Evolutionary conservation across 2,329 filamentous ascomycete genomes (phyloP).

Genomic region (Ophiostoma sp.): DNA sequence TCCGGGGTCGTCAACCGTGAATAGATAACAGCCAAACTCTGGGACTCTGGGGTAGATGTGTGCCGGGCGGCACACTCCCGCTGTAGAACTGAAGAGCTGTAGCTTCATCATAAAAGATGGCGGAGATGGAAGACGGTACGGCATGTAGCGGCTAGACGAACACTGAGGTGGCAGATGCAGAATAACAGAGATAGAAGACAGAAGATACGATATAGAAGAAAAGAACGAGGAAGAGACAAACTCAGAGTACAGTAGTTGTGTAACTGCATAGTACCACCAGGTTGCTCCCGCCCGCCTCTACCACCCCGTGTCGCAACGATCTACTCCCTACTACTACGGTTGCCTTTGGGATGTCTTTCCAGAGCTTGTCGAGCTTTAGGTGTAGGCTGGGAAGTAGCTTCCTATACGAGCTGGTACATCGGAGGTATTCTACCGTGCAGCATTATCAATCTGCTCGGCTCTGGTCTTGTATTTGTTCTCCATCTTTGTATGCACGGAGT

Average conservation of each 20-base stretch:
- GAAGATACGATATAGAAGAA: background rate
- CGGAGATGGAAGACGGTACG: background rate
- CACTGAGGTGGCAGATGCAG: too few species aligned
- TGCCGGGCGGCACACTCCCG: background rate
- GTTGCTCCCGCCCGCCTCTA: background rate
- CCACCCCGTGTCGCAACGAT: constrained; percentile 1
- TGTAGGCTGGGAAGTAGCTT: background rate
- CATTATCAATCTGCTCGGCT: background rate
- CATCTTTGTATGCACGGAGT: background rate
- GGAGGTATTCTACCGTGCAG: background rate
- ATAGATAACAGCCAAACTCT: background rate
- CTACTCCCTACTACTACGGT: background rate
- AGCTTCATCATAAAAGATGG: background rate
- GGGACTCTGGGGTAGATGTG: background rate
- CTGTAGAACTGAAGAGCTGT: background rate
- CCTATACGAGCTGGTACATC: background rate
- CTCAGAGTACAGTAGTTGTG: background rate
- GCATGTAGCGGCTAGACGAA: background rate
- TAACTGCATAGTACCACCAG: background rate
- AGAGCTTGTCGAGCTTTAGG: background rate
- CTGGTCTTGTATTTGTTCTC: background rate
- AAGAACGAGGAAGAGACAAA: background rate
- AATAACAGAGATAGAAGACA: too few species aligned
- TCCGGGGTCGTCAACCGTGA: background rate
- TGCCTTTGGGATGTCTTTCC: background rate